A percentile compares a stretch with the other conserved stretches of the same genome.
Conservation (phyloP, 208 protist genomes). For the Trypanosoma boissoni region DNA sequence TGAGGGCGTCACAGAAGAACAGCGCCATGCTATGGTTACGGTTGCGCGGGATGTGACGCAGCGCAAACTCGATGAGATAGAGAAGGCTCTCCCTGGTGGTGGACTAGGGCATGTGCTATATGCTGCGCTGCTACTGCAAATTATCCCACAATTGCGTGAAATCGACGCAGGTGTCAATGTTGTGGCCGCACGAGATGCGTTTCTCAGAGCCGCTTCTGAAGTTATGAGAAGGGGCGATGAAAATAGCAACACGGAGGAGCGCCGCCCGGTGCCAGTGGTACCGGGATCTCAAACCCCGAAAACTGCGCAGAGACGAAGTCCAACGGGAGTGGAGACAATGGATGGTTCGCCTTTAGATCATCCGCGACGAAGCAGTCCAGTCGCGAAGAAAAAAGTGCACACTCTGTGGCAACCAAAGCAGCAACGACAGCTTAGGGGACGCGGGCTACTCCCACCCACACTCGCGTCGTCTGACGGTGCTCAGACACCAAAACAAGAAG, state of each 20-base stretch:
- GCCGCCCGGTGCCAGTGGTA: too few relatives aligned
- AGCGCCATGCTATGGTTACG: too few relatives aligned
- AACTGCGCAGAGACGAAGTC: too few relatives aligned
- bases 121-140: constrained; percentile 38
- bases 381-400: not conserved
- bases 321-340: not conserved
- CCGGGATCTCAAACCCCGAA: too few relatives aligned
- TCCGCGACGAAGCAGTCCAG: not conserved
- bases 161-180: constrained; percentile 29
- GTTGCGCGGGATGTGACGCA: constrained; percentile 21
- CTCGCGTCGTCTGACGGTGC: too few relatives aligned
- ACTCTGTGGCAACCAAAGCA: not conserved
- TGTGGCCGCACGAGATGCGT: constrained; percentile 4
- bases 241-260: too few relatives aligned
- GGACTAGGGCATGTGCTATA: constrained; percentile 26
- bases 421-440: too few relatives aligned
- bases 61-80: constrained; percentile 18
- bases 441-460: too few relatives aligned
- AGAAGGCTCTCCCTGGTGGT: not conserved
- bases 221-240: constrained; percentile 23
- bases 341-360: not conserved
- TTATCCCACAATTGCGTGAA: constrained; percentile 30
- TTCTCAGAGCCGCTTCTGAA: constrained; percentile 25
- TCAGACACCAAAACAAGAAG: too few relatives aligned
- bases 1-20: not conserved